These are phyloP conservation scores for Suillus decipiens DNA, from an alignment of 768 basidiomycete species.

Conservation along the genomic window DNA sequence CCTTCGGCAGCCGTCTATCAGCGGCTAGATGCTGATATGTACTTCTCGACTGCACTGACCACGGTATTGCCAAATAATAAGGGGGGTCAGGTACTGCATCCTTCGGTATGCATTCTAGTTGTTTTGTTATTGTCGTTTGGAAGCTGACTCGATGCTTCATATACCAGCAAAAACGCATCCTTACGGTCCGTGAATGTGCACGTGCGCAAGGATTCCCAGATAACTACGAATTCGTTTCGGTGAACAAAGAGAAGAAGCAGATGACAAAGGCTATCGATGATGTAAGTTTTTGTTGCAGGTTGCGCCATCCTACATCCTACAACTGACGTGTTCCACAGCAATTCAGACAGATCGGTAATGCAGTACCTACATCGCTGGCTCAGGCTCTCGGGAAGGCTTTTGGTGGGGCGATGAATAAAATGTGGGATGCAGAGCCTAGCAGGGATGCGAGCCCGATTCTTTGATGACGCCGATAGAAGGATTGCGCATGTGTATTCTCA, in stretches of 20 bases:
- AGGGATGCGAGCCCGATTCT: slow-evolving; percentile 48
- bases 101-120: slow-evolving; percentile 36
- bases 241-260: slow-evolving; percentile 31
- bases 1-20: slow-evolving; percentile 49
- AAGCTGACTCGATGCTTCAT: background rate
- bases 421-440: slow-evolving; percentile 43
- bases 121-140: background rate
- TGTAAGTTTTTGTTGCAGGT: slow-evolving; percentile 40
- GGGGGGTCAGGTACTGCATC: slow-evolving; percentile 45
- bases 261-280: slow-evolving; percentile 40
- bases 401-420: slow-evolving; percentile 45
- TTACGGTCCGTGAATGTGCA: slow-evolving; percentile 68
- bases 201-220: slow-evolving; percentile 83
- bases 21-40: slow-evolving; percentile 50
- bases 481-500: background rate
- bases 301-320: background rate
- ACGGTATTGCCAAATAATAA: slow-evolving; percentile 52
- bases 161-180: slow-evolving; percentile 66
- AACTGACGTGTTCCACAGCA: slow-evolving; percentile 44
- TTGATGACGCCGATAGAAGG: slow-evolving; percentile 20
- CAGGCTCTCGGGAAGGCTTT: slow-evolving; percentile 56
- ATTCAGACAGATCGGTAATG: slow-evolving; percentile 79
- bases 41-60: slow-evolving; percentile 70
- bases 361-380: slow-evolving; percentile 72
- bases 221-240: slow-evolving; percentile 59